These are phyloP conservation scores for Trametes punicea DNA, from an alignment of 768 basidiomycete species.

Conservation along the genomic window DNA sequence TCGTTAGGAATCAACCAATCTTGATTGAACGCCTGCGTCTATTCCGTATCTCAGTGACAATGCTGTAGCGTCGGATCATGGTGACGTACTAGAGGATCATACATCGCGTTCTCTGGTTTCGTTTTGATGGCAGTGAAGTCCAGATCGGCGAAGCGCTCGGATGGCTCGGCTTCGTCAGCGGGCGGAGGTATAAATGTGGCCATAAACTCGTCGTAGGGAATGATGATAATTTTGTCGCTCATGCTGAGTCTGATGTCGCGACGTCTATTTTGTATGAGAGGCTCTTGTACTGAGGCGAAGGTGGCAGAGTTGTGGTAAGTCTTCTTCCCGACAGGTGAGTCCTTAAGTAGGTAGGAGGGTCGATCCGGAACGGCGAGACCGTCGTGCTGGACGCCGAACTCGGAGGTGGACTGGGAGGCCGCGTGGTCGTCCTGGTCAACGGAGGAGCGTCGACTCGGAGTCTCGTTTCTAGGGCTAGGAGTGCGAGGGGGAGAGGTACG, in stretches of 20 bases:
- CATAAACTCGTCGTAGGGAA: background rate
- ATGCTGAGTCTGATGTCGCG: background rate
- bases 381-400: background rate
- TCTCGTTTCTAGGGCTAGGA: too few species aligned
- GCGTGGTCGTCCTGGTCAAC: background rate
- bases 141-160: too few species aligned
- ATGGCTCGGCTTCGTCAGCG: background rate
- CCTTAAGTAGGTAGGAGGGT: background rate
- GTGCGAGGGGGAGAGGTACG: background rate
- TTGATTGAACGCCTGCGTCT: background rate
- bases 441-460: background rate
- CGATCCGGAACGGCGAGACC: too few species aligned
- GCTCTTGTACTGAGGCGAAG: background rate
- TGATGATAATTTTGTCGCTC: background rate
- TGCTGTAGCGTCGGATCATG: too few species aligned
- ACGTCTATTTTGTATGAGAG: background rate
- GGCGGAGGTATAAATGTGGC: background rate
- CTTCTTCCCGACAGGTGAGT: background rate
- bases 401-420: background rate
- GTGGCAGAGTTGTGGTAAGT: background rate
- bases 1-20: background rate
- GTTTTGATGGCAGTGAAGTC: background rate
- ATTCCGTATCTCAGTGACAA: too few species aligned
- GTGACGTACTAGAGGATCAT: background rate
- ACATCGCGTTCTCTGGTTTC: background rate